Percentiles rank a stretch among this genome's conserved stretches.
These are phyloP conservation scores for Mycena galopus DNA, from an alignment of 768 basidiomycete species.

Conservation along the genomic window DNA sequence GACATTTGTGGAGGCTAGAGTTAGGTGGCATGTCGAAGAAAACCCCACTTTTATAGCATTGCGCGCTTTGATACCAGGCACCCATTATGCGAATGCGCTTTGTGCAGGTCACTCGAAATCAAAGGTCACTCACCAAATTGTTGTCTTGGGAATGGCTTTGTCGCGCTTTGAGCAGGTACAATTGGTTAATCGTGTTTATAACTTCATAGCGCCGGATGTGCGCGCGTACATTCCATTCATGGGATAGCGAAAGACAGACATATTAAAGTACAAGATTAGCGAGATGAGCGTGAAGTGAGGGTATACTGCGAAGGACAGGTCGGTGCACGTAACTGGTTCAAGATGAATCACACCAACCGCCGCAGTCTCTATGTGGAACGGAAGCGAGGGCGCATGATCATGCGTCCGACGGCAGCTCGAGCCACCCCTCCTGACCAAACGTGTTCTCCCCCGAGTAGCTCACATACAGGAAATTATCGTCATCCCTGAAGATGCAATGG, in stretches of 20 bases:
- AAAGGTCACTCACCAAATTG: not conserved
- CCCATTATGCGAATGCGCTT: not conserved
- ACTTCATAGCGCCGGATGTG: conserved; percentile 19
- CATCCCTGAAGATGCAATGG: conserved; percentile 81
- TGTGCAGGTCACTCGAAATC: not conserved
- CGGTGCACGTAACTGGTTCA: conserved; percentile 30
- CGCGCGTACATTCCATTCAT: conserved; percentile 36
- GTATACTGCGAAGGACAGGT: conserved; percentile 33
- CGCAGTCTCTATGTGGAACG: conserved; percentile 34
- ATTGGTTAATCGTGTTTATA: not conserved
- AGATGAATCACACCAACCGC: conserved; percentile 39
- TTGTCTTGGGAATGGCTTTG: conserved; percentile 7
- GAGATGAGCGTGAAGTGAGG: conserved; percentile 32
- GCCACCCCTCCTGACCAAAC: conserved; percentile 74
- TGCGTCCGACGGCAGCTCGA: conserved; percentile 61
- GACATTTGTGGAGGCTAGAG: not conserved
- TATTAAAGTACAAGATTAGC: conserved; percentile 40
- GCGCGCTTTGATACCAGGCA: conserved; percentile 4
- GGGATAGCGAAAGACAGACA: conserved; percentile 36
- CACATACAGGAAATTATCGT: conserved; percentile 99
- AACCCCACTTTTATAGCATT: not conserved
- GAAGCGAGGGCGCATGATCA: conserved; percentile 41
- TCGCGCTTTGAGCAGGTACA: not conserved
- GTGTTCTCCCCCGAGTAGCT: conserved; percentile 99
- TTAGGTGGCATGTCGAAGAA: not conserved